Percentiles rank a stretch among this genome's conserved stretches.
These are phyloP conservation scores for Dictyostelium citrinum DNA, from an alignment of 78 protist species.

Conservation along the genomic window DNA sequence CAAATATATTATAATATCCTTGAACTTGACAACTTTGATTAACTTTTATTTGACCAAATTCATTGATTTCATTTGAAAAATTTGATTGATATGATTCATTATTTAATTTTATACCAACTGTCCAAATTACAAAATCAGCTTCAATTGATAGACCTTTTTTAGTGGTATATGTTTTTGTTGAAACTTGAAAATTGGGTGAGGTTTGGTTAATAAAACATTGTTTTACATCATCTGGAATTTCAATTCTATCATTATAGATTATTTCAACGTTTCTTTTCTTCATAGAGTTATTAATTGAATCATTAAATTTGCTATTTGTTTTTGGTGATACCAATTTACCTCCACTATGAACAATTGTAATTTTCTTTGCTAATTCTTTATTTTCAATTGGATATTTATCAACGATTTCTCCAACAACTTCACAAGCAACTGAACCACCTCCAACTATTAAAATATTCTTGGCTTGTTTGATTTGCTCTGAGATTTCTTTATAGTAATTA, in stretches of 20 bases:
- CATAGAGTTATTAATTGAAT: not conserved
- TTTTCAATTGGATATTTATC: not conserved
- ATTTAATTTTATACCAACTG: constrained; percentile 52
- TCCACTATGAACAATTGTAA: constrained; percentile 18
- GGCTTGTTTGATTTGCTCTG: constrained; percentile 1
- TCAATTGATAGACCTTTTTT: constrained; percentile 10
- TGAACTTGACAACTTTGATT: constrained; percentile 38
- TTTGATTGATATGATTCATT: not conserved
- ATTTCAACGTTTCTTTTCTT: not conserved
- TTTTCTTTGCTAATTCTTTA: not conserved
- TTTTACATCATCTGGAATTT: not conserved
- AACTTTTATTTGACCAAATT: constrained; percentile 53
- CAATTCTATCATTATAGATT: not conserved
- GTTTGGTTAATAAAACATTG: not conserved
- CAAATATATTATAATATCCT: constrained; percentile 74
- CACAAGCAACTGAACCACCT: constrained; percentile 62
- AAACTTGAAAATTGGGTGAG: not conserved
- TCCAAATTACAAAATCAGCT: constrained; percentile 68
- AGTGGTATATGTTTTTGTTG: not conserved
- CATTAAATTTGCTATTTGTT: not conserved
- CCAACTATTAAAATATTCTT: constrained; percentile 25
- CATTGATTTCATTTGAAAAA: constrained; percentile 7
- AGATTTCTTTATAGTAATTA: not conserved
- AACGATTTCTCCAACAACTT: constrained; percentile 52
- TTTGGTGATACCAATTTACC: not conserved